Conservation (phyloP, 371 early-diverging fungal genomes). For the Capillidium heterosporum region DNA sequence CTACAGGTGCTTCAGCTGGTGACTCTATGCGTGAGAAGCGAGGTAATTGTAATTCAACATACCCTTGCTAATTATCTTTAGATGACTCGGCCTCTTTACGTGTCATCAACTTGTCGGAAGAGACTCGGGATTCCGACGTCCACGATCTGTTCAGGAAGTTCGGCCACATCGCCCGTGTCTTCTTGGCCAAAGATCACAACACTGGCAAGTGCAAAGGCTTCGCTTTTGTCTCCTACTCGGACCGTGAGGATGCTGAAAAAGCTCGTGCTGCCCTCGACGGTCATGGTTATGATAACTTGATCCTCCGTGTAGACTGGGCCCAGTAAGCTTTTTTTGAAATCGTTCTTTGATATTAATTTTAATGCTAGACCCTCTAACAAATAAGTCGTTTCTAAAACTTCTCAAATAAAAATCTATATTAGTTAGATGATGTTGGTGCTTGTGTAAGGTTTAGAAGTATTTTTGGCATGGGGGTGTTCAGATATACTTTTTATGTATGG, state of each 20-base stretch:
- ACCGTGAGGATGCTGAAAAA: slow-evolving; percentile 58
- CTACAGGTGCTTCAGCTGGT: slow-evolving; percentile 17
- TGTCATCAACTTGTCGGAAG: slow-evolving; percentile 91
- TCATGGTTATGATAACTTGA: slow-evolving; percentile 84
- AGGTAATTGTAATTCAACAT: slow-evolving; percentile 3
- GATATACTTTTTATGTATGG: too few relatives aligned
- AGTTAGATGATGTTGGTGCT: too few relatives aligned
- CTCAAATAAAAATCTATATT: too few relatives aligned
- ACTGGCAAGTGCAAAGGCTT: slow-evolving; percentile 86
- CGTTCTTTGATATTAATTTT: background rate
- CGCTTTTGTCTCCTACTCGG: slow-evolving; percentile 79
- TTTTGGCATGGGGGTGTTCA: too few relatives aligned
- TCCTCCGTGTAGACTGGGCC: slow-evolving; percentile 79
- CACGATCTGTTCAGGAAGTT: slow-evolving; percentile 74
- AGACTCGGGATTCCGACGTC: slow-evolving; percentile 74
- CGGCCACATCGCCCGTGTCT: slow-evolving; percentile 59
- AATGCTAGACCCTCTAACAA: background rate
- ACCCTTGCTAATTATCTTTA: background rate
- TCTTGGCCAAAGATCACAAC: slow-evolving; percentile 70
- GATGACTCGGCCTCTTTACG: slow-evolving; percentile 79
- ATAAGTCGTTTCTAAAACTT: background rate
- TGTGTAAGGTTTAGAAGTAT: too few relatives aligned
- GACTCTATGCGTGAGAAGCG: slow-evolving; percentile 10
- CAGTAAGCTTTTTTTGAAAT: slow-evolving; percentile 14
- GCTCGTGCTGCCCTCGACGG: slow-evolving; percentile 79